These are phyloP conservation scores for Dactylonectria macrodidyma DNA, from an alignment of 2,329 filamentous ascomycete genomes.

Conservation along the genomic window DNA sequence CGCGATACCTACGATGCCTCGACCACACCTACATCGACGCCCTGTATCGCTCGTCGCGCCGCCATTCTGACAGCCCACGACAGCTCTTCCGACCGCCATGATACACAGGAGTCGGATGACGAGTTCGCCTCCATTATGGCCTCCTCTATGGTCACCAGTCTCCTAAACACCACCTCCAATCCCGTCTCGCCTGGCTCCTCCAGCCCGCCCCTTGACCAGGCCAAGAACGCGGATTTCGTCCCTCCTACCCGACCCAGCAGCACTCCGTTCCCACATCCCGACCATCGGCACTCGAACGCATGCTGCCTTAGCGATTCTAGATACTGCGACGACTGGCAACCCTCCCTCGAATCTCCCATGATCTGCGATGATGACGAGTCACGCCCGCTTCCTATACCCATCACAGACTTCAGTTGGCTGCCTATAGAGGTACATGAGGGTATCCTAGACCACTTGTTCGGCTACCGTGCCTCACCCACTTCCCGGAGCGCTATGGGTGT, in stretches of 20 bases:
- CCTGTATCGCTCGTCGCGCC: constrained; percentile 38
- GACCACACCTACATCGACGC: constrained; percentile 30
- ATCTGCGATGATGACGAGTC: constrained; percentile 39
- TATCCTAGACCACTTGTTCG: constrained; percentile 80
- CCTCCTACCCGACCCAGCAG: constrained; percentile 67
- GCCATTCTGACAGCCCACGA: constrained; percentile 45
- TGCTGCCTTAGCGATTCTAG: constrained; percentile 47
- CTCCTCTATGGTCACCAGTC: constrained; percentile 54
- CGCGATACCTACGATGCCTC: constrained; percentile 12
- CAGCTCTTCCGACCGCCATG: constrained; percentile 37
- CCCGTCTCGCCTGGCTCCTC: constrained; percentile 69
- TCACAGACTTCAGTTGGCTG: constrained; percentile 64
- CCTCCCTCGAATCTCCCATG: constrained; percentile 34
- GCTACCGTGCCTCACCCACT: constrained; percentile 74
- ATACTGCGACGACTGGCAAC: constrained; percentile 39
- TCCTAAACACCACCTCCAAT: constrained; percentile 63
- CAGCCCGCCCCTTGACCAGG: constrained; percentile 65
- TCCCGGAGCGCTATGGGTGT: constrained; percentile 70
- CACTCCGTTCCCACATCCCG: constrained; percentile 71
- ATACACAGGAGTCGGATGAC: constrained; percentile 44
- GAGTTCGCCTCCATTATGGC: constrained; percentile 56
- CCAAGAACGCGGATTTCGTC: constrained; percentile 56
- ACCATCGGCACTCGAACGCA: constrained; percentile 57
- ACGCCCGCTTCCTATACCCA: constrained; percentile 34
- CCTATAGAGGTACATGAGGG: constrained; percentile 81